phyloP scores from a whole-genome alignment of 148 eudicot species.

The Heliosperma pusillum region DNA sequence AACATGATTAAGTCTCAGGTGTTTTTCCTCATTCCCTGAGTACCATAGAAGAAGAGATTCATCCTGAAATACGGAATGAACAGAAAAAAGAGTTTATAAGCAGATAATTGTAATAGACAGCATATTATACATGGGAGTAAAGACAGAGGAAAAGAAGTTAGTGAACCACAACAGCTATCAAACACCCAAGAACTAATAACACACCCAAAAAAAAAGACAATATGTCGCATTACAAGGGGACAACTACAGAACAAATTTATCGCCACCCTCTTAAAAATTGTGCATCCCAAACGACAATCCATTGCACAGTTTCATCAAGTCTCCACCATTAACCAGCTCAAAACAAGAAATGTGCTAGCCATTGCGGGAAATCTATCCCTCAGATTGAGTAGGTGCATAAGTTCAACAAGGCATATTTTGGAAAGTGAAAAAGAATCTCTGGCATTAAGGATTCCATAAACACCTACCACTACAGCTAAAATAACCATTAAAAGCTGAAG shows the following conservation, averaged over 20 bases:
- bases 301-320: background rate
- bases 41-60: conserved; percentile 65
- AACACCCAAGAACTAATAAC: background rate
- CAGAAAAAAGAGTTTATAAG: background rate
- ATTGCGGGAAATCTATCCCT: background rate
- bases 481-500: background rate
- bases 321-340: background rate
- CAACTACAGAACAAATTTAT: background rate
- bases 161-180: background rate
- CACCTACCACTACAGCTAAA: background rate
- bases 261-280: background rate
- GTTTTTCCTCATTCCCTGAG: conserved; percentile 62
- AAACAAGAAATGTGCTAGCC: background rate
- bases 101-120: background rate
- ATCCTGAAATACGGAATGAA: conserved; percentile 48
- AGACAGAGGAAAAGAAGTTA: background rate
- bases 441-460: background rate
- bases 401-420: background rate
- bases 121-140: background rate
- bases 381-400: background rate
- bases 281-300: background rate
- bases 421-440: background rate
- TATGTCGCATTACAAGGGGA: background rate
- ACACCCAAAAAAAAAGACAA: background rate
- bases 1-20: conserved; percentile 58